Conservation (phyloP, 257 asterid species). For the Lavandula angustifolia region DNA sequence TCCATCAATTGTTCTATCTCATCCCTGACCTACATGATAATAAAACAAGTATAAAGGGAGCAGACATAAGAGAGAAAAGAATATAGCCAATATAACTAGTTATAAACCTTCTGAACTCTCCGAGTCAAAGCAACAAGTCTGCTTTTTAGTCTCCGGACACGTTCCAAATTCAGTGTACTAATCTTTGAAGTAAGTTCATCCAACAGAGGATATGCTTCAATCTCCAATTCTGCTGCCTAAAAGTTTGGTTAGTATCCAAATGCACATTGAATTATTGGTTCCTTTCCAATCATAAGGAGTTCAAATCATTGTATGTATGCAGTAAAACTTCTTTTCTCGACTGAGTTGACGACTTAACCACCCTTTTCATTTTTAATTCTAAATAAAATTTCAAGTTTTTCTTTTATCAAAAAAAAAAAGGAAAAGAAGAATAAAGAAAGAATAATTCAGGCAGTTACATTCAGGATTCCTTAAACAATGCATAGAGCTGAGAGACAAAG, state of each 20-base stretch:
- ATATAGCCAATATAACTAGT: conserved; percentile 18
- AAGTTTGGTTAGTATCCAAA: conserved; percentile 27
- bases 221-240: conserved; percentile 96
- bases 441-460: conserved; percentile 11
- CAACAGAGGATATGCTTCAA: conserved; percentile 95
- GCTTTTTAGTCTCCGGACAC: conserved; percentile 94
- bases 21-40: conserved; percentile 82
- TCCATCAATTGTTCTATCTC: conserved; percentile 99
- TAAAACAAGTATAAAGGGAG: conserved; percentile 27
- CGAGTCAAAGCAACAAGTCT: conserved; percentile 96
- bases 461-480: neutral
- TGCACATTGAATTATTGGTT: conserved; percentile 16
- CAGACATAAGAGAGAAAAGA: conserved; percentile 30
- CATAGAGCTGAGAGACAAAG: conserved; percentile 11
- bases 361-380: neutral
- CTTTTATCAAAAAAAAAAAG: no score
- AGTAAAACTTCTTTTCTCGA: neutral
- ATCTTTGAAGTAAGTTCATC: conserved; percentile 98
- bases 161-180: conserved; percentile 90
- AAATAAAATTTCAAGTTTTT: neutral
- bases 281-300: neutral
- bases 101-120: conserved; percentile 89
- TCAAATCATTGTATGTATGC: neutral
- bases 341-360: neutral
- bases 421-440: neutral